Evolutionary conservation across 352 stramenopile genomes (phyloP).

Genomic region (Bremia lactucae): DNA sequence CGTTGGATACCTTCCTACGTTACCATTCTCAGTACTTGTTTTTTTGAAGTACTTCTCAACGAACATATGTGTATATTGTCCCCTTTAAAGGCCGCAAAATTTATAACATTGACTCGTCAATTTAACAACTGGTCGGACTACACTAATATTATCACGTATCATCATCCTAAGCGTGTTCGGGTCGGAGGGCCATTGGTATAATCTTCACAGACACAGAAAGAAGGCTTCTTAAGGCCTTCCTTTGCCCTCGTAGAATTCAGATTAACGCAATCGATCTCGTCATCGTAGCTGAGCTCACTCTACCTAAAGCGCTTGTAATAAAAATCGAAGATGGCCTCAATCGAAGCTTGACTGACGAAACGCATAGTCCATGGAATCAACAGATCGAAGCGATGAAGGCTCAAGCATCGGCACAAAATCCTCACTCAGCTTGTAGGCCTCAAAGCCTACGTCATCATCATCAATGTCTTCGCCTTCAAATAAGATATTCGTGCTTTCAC

Average conservation of each 20-base stretch:
- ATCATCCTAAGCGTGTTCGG: too few relatives aligned
- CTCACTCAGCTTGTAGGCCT: slow-evolving; percentile 22
- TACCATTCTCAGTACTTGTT: too few relatives aligned
- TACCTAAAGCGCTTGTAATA: too few relatives aligned
- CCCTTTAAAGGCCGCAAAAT: not conserved
- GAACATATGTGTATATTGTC: slow-evolving; percentile 1
- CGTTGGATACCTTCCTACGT: slow-evolving; percentile 31
- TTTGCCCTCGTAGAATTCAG: too few relatives aligned
- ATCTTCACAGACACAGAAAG: too few relatives aligned
- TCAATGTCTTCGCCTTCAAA: slow-evolving; percentile 50
- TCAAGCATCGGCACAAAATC: slow-evolving; percentile 52
- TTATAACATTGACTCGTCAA: too few relatives aligned
- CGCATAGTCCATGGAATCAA: slow-evolving; percentile 38
- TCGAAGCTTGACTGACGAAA: slow-evolving; percentile 25
- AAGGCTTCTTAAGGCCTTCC: too few relatives aligned
- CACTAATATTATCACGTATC: too few relatives aligned
- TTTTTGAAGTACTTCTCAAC: too few relatives aligned
- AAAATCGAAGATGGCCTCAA: too few relatives aligned
- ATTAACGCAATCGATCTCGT: slow-evolving; percentile 14
- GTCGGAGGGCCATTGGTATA: too few relatives aligned
- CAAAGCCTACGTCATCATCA: slow-evolving; percentile 25
- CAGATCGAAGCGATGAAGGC: slow-evolving; percentile 22
- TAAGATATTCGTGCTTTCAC: slow-evolving; percentile 43
- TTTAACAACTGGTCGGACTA: too few relatives aligned
- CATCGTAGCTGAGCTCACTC: slow-evolving; percentile 9